Evolutionary conservation across 306 rosid genomes (phyloP), one percentile per base, ranked within the genome.

Genomic region (Castanea crenata): DNA sequence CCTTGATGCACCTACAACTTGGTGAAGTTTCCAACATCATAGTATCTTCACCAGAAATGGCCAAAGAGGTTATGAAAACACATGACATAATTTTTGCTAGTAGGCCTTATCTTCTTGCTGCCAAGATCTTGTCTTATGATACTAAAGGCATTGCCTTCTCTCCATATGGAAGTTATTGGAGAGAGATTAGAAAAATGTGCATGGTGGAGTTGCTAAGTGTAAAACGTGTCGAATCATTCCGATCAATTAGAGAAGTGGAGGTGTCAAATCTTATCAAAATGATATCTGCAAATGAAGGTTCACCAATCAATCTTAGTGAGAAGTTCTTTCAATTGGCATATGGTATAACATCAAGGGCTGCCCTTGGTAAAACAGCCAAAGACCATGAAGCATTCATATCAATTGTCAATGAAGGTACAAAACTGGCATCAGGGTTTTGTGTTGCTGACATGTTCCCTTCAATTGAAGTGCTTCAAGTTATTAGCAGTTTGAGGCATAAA

Each of bases 361-460:
- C 87, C 1, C 78, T 88, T 55, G 92, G 90, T 5, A 78, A 75
- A 44, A 61, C 69, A 14, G 35, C n/a, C 72, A 76, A 23, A 2
- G 83, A 81, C 19, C 89, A 85, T 27, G 82, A 80, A 4, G 62
- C 58, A 1, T 85, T 85, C 72, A 54, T 73, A 8, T 5, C 41
- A 3, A 5, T 35, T 0, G 12, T 68, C 16, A 57, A 68, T 77
- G 74, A 76, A 23, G 25, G 2, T 2, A 4, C 44, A 2, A 31
- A 14, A 18, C 20, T 16, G 1, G 80, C 59, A 0, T 74, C 58
- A 16, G 88, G 89, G 12, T 84, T 86, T 14, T 14, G 61, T 56
- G 35, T 85, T 10, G 86, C 73, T 4, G 87, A 85, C 51, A 9
- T 88, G 49, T 88, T 80, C 69, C 91, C 91, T 73, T 88, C 89